These are phyloP conservation scores for Colletotrichum sp. DNA, from an alignment of 2,329 filamentous ascomycete species.

Conservation along the genomic window DNA sequence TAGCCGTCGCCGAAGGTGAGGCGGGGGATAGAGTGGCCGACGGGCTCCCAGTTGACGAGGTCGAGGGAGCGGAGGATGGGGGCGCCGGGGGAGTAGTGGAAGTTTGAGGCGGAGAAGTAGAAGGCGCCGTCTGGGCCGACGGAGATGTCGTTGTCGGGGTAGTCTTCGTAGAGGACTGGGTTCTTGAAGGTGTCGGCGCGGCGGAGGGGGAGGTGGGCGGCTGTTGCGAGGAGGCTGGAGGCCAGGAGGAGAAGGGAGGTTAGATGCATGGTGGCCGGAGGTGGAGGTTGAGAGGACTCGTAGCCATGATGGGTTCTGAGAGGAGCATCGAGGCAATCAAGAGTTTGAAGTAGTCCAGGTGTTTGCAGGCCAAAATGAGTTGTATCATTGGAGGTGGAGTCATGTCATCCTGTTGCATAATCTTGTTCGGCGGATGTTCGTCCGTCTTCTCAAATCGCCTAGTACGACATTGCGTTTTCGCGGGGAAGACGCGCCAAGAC, in stretches of 20 bases:
- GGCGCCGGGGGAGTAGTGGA: slow-evolving; percentile 61
- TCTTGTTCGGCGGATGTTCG: background rate
- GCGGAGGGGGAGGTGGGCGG: background rate
- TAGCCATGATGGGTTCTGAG: background rate
- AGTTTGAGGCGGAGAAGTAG: slow-evolving; percentile 61
- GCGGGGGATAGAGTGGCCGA: slow-evolving; percentile 49
- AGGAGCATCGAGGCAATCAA: too few species aligned
- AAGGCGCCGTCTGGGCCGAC: slow-evolving; percentile 53
- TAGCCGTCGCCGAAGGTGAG: slow-evolving; percentile 54
- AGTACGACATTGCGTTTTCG: background rate
- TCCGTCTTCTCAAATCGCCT: background rate
- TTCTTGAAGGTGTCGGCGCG: slow-evolving; percentile 43
- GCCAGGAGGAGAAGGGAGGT: background rate
- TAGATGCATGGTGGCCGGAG: background rate
- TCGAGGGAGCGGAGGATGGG: slow-evolving; percentile 61
- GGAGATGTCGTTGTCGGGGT: slow-evolving; percentile 60
- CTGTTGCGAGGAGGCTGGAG: background rate
- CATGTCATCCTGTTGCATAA: background rate
- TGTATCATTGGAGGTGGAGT: background rate
- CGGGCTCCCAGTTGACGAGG: slow-evolving; percentile 55
- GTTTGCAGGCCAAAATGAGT: background rate
- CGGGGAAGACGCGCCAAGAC: background rate
- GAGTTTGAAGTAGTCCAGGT: background rate
- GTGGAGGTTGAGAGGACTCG: background rate
- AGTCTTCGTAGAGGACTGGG: slow-evolving; percentile 60